phyloP scores from a whole-genome alignment of 192 early-diverging fungal species.

The Entomortierella beljakovae region DNA sequence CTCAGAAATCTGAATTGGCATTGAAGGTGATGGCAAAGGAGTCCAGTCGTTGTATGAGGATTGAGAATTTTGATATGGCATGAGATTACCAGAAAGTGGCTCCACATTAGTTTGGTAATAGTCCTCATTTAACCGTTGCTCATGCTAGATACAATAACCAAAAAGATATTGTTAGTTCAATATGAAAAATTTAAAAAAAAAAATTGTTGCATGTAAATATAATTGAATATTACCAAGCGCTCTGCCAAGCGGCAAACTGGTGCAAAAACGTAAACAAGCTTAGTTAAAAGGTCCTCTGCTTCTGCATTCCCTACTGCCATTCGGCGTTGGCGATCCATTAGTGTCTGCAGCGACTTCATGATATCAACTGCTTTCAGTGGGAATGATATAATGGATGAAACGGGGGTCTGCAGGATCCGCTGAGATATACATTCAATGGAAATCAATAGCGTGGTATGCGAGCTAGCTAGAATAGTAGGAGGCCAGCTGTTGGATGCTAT shows the following conservation, averaged over 20 bases:
- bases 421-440: slow-evolving; percentile 67
- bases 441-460: slow-evolving; percentile 61
- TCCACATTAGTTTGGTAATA: slow-evolving; percentile 17
- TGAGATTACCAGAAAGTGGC: slow-evolving; percentile 33
- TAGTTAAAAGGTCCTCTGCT: slow-evolving; percentile 69
- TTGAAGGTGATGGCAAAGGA: slow-evolving; percentile 40
- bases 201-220: neutral
- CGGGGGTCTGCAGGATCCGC: slow-evolving; percentile 66
- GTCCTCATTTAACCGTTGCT: slow-evolving; percentile 38
- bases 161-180: neutral
- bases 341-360: slow-evolving; percentile 70
- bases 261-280: slow-evolving; percentile 68
- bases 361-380: slow-evolving; percentile 63
- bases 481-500: slow-evolving; percentile 75
- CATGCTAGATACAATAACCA: slow-evolving; percentile 16
- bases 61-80: slow-evolving; percentile 4
- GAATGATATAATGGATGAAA: slow-evolving; percentile 34
- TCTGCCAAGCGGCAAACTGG: slow-evolving; percentile 72
- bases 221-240: slow-evolving; percentile 59
- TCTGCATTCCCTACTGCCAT: slow-evolving; percentile 70
- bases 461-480: slow-evolving; percentile 67
- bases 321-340: slow-evolving; percentile 68
- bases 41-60: slow-evolving; percentile 43
- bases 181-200: neutral
- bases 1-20: slow-evolving; percentile 10